These are phyloP conservation scores for Phaeophleospora eucalypticola DNA, from an alignment of 2,329 filamentous ascomycete species.

Conservation along the genomic window DNA sequence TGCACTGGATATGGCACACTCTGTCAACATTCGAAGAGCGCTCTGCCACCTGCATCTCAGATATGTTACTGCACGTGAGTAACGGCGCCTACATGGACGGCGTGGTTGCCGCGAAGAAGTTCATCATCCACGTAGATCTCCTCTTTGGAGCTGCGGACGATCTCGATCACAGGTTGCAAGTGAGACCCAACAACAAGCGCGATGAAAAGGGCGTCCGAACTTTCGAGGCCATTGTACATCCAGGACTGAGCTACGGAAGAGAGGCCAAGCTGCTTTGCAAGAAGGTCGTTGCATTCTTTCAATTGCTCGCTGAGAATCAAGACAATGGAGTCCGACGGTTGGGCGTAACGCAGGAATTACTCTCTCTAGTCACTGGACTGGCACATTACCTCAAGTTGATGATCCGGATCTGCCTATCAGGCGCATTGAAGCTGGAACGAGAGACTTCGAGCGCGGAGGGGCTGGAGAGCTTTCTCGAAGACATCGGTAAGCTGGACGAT, in stretches of 20 bases:
- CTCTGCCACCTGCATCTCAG: constrained; percentile 94
- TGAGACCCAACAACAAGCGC: constrained; percentile 36
- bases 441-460: constrained; percentile 72
- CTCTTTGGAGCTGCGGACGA: constrained; percentile 84
- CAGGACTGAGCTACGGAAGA: constrained; percentile 82
- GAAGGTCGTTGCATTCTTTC: constrained; percentile 98
- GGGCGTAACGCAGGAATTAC: constrained; percentile 93
- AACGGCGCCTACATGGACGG: constrained; percentile 96
- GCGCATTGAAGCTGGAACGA: constrained; percentile 83
- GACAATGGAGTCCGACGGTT: constrained; percentile 85
- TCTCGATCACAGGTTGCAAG: constrained; percentile 69
- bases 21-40: constrained; percentile 96
- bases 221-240: constrained; percentile 31
- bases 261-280: constrained; percentile 99
- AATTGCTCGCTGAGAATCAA: constrained; percentile 87
- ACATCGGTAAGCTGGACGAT: constrained; percentile 77
- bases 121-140: constrained; percentile 93
- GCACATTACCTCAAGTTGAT: constrained; percentile 97
- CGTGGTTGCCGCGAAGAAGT: constrained; percentile 88
- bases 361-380: constrained; percentile 93
- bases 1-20: constrained; percentile 97
- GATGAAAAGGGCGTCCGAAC: constrained; percentile 27
- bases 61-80: constrained; percentile 97
- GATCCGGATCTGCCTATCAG: constrained; percentile 94
- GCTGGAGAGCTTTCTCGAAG: constrained; percentile 75